Percentiles rank a stretch among this genome's conserved stretches.
Conservation (phyloP, 139 green algal species). For the Chlamydomonas schloesseri region DNA sequence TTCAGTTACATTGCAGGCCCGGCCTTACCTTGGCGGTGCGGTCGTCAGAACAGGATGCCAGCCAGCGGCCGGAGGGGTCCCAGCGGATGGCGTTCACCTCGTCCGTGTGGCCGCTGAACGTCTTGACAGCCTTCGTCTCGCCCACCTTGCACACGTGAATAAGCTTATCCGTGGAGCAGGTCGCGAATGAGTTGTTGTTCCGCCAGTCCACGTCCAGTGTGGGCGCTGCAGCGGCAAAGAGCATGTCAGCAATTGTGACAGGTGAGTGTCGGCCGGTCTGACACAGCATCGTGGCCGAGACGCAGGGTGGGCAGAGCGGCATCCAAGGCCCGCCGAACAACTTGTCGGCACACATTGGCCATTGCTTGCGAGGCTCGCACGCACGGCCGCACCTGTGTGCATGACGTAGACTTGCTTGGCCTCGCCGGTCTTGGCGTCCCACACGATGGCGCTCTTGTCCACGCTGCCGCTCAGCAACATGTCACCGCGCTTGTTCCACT, state of each 20-base stretch:
- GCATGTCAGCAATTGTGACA: background rate
- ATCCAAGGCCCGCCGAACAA: too few relatives aligned
- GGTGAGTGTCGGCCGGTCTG: too few relatives aligned
- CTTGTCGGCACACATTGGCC: too few relatives aligned
- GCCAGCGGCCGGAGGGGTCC: slow-evolving; percentile 71
- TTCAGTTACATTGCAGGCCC: too few relatives aligned
- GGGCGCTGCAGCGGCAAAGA: slow-evolving; percentile 74
- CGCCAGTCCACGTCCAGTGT: slow-evolving; percentile 95
- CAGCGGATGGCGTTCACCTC: slow-evolving; percentile 93
- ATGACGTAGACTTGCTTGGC: slow-evolving; percentile 84
- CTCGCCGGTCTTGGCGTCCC: slow-evolving; percentile 81
- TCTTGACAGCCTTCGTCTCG: slow-evolving; percentile 70
- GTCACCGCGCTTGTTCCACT: slow-evolving; percentile 92
- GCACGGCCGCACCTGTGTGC: slow-evolving; percentile 67
- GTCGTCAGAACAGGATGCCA: slow-evolving; percentile 94
- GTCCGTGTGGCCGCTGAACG: slow-evolving; percentile 84
- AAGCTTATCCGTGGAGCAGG: slow-evolving; percentile 88
- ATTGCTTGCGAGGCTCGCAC: too few relatives aligned
- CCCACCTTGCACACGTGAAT: slow-evolving; percentile 90
- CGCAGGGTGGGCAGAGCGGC: too few relatives aligned
- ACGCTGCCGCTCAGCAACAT: slow-evolving; percentile 89
- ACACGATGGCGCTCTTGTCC: slow-evolving; percentile 86
- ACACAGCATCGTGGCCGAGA: too few relatives aligned
- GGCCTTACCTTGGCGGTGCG: slow-evolving; percentile 84
- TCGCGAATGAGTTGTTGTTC: slow-evolving; percentile 90